A percentile compares a stretch with the other conserved stretches of the same genome.
Conservation (phyloP, 352 stramenopile genomes). For the Pilasporangium apinafurcum region DNA sequence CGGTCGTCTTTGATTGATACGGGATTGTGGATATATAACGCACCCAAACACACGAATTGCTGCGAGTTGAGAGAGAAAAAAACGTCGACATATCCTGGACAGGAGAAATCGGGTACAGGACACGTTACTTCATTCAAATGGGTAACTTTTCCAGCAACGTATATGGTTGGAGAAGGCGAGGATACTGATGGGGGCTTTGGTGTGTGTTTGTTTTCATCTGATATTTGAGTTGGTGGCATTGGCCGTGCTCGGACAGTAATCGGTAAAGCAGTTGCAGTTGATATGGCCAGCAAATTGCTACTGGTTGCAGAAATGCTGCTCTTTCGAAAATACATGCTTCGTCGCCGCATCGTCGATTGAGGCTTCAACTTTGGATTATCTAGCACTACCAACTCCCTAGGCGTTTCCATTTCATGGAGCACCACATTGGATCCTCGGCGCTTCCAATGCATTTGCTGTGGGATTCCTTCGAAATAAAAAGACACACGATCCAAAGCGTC, state of each 20-base stretch:
- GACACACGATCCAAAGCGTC: constrained; percentile 45
- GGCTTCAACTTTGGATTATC: constrained; percentile 30
- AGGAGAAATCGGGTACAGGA: constrained; percentile 46
- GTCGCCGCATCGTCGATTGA: constrained; percentile 31
- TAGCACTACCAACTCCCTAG: constrained; percentile 30
- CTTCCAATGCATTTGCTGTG: constrained; percentile 32
- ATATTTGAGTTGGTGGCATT: neutral
- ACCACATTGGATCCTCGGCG: constrained; percentile 38
- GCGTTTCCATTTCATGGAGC: constrained; percentile 37
- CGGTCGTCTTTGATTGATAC: constrained; percentile 46
- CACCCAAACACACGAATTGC: constrained; percentile 61
- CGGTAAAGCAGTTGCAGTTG: constrained; percentile 3
- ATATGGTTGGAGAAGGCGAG: constrained; percentile 22
- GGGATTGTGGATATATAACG: constrained; percentile 44
- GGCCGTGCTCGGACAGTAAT: constrained; percentile 7
- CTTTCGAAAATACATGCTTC: constrained; percentile 52
- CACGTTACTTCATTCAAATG: constrained; percentile 42
- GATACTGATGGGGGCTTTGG: neutral
- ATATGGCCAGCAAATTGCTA: constrained; percentile 18
- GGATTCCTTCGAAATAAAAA: constrained; percentile 46
- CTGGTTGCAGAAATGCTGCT: constrained; percentile 36
- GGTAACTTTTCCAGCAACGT: constrained; percentile 42
- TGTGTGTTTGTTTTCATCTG: neutral
- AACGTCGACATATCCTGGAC: constrained; percentile 27
- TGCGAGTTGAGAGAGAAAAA: constrained; percentile 68